Evolutionary conservation across 306 rosid species (phyloP).

Genomic region (Pueraria montana): DNA sequence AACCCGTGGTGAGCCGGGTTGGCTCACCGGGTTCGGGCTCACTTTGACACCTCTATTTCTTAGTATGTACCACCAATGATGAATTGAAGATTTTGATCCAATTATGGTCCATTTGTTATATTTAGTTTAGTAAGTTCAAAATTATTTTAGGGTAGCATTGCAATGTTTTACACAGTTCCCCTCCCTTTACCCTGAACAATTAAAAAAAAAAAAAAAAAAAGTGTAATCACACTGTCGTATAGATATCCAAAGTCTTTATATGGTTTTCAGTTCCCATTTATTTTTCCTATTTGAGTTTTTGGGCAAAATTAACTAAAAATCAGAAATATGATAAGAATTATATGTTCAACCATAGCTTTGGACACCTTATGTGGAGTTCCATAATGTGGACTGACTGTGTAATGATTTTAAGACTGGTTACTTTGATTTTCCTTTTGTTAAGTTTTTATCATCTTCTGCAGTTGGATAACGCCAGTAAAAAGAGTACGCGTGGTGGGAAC

Average conservation of each 20-base stretch:
- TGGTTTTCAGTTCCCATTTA: constrained; percentile 20
- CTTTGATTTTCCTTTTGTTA: constrained; percentile 24
- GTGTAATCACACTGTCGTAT: neutral
- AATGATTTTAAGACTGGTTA: constrained; percentile 14
- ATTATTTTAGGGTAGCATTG: constrained; percentile 4
- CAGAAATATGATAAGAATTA: neutral
- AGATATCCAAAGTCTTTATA: neutral
- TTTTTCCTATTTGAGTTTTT: neutral
- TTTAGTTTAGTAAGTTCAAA: constrained; percentile 19
- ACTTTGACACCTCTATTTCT: no score
- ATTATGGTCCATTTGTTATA: constrained; percentile 24
- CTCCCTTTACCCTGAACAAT: neutral
- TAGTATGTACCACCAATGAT: neutral
- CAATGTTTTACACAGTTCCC: neutral
- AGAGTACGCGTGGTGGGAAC: constrained; percentile 68
- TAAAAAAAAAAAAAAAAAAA: neutral
- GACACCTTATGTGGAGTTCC: neutral
- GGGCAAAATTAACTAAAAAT: neutral
- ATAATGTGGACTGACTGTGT: neutral
- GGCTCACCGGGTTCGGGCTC: no score
- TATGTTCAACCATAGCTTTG: constrained; percentile 25
- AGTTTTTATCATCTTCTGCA: constrained; percentile 54
- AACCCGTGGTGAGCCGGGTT: no score
- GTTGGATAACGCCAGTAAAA: constrained; percentile 46
- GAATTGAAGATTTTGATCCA: constrained; percentile 24